Conservation (phyloP, 768 basidiomycete genomes). For the Tremella mesenterica region DNA sequence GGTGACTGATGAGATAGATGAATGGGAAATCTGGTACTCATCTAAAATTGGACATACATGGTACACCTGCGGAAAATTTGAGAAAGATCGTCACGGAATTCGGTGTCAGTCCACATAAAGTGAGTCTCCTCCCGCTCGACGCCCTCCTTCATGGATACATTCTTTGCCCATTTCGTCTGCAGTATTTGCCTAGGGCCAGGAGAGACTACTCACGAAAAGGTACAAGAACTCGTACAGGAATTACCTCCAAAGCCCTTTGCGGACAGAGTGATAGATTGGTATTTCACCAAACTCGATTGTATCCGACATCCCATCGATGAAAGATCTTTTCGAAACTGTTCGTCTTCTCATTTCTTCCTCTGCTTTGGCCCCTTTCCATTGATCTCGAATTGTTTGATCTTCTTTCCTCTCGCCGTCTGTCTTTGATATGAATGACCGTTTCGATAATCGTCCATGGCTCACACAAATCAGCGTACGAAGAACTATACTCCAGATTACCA, state of each 20-base stretch:
- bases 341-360: not conserved
- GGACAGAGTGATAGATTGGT: conserved; percentile 72
- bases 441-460: conserved; percentile 52
- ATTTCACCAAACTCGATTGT: conserved; percentile 62
- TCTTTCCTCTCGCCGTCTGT: no score
- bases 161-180: no score
- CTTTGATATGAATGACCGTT: not conserved
- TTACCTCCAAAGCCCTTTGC: conserved; percentile 69
- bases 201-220: conserved; percentile 38
- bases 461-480: conserved; percentile 51
- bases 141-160: no score
- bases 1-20: conserved; percentile 28
- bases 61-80: conserved; percentile 65
- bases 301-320: conserved; percentile 87
- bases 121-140: conserved; percentile 1
- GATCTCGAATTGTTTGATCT: no score
- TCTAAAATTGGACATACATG: conserved; percentile 40
- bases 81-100: conserved; percentile 76
- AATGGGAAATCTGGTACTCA: conserved; percentile 21
- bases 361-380: not conserved
- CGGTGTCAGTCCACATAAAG: conserved; percentile 77
- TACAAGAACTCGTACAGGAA: conserved; percentile 79
- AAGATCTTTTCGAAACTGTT: conserved; percentile 29
- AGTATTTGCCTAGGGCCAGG: no score
- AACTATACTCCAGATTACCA: conserved; percentile 49